These are phyloP conservation scores for Taxawa tesnikishii DNA, from an alignment of 2,329 filamentous ascomycete species.

Conservation along the genomic window DNA sequence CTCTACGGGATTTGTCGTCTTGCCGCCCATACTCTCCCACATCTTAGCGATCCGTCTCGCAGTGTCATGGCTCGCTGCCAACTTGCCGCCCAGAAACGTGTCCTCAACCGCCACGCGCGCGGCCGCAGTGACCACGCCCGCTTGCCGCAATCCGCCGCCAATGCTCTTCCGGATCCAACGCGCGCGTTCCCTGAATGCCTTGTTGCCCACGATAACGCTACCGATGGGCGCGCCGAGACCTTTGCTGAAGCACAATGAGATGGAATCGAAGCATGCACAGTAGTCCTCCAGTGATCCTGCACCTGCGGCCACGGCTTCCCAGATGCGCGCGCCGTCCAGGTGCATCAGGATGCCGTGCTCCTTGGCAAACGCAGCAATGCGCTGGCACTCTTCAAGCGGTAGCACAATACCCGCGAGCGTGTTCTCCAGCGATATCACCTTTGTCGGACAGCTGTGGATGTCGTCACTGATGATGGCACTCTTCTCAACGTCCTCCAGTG, in stretches of 20 bases:
- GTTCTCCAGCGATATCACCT: constrained; percentile 74
- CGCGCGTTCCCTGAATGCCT: constrained; percentile 50
- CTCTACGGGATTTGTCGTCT: constrained; percentile 56
- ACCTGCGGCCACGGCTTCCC: constrained; percentile 66
- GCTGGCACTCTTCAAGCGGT: constrained; percentile 57
- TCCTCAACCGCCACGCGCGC: constrained; percentile 68
- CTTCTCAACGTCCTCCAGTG: constrained; percentile 61
- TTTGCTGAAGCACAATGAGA: constrained; percentile 72
- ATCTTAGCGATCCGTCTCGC: constrained; percentile 50
- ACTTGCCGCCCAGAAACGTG: constrained; percentile 58
- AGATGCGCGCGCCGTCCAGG: constrained; percentile 67
- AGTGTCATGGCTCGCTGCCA: constrained; percentile 47
- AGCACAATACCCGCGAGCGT: constrained; percentile 70
- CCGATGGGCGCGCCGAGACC: constrained; percentile 73
- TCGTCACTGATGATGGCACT: constrained; percentile 55
- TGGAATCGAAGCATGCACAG: constrained; percentile 56
- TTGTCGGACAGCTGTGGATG: constrained; percentile 68
- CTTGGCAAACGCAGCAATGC: constrained; percentile 56
- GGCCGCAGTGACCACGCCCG: constrained; percentile 63
- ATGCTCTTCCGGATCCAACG: constrained; percentile 71
- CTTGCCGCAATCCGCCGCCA: constrained; percentile 66
- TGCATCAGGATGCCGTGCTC: constrained; percentile 57
- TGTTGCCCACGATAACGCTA: constrained; percentile 53
- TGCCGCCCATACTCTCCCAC: constrained; percentile 60
- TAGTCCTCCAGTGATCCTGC: constrained; percentile 56